phyloP scores from a whole-genome alignment of 768 basidiomycete species.

The Gyrodon lividus region DNA sequence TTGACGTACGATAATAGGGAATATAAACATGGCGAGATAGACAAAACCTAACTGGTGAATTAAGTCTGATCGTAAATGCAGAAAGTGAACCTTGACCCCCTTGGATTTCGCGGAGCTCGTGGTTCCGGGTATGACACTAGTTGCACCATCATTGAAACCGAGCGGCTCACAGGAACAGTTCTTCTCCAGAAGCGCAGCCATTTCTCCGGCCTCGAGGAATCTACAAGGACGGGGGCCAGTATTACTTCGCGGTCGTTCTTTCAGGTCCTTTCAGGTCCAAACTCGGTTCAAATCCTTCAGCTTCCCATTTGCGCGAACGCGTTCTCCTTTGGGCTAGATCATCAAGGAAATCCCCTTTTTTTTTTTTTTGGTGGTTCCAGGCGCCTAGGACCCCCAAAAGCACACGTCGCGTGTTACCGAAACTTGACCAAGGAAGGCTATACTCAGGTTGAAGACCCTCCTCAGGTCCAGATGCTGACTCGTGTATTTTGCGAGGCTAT shows the following conservation, averaged over 20 bases:
- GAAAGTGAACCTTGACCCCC: constrained; percentile 26
- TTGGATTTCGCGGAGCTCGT: constrained; percentile 36
- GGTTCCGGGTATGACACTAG: constrained; percentile 27
- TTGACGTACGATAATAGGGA: constrained; percentile 28
- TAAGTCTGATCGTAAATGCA: constrained; percentile 32
- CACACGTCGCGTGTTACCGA: constrained; percentile 28
- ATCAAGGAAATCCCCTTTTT: constrained; percentile 8
- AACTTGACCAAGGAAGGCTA: constrained; percentile 31
- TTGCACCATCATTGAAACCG: constrained; percentile 32
- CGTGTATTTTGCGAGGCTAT: constrained; percentile 25
- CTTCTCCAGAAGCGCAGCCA: constrained; percentile 21
- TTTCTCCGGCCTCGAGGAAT: constrained; percentile 46
- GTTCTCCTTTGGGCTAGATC: constrained; percentile 50
- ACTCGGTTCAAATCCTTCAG: constrained; percentile 28
- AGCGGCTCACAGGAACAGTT: constrained; percentile 30
- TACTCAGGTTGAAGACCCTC: constrained; percentile 25
- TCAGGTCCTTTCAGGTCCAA: constrained; percentile 28
- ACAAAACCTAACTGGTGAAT: constrained; percentile 28
- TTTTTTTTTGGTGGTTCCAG: constrained; percentile 22
- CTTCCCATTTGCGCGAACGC: constrained; percentile 43
- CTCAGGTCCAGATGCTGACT: constrained; percentile 13
- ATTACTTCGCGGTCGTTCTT: constrained; percentile 12
- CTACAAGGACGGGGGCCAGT: constrained; percentile 43
- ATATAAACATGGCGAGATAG: constrained; percentile 34
- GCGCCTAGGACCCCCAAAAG: constrained; percentile 28